Evolutionary conservation across 352 stramenopile genomes (phyloP).

Genomic region (Pythium brachiatum): DNA sequence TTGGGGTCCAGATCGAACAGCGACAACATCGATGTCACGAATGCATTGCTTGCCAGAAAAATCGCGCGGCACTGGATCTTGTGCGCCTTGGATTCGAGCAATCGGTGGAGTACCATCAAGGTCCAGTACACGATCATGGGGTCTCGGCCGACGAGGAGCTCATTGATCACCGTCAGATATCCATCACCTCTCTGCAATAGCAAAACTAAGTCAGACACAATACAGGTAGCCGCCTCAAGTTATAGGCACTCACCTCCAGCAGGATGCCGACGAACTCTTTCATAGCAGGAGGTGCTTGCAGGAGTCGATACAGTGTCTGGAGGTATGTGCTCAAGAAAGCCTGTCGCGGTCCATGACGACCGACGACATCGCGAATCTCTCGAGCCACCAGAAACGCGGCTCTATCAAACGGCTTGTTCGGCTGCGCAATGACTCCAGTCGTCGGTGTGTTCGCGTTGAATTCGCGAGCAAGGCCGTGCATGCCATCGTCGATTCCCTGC

Average conservation of each 20-base stretch:
- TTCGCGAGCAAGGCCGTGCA: constrained; percentile 71
- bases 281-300: constrained; percentile 57
- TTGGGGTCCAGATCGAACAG: constrained; percentile 69
- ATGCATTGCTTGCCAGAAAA: constrained; percentile 58
- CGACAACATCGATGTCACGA: constrained; percentile 59
- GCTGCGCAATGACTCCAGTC: constrained; percentile 63
- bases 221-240: neutral
- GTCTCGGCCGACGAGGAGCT: constrained; percentile 53
- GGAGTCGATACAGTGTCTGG: constrained; percentile 69
- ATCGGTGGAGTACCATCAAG: constrained; percentile 57
- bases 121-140: constrained; percentile 74
- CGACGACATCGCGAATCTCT: constrained; percentile 70
- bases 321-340: constrained; percentile 74
- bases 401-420: constrained; percentile 79
- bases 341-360: constrained; percentile 53
- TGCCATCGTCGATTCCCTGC: constrained; percentile 64
- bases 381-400: constrained; percentile 58
- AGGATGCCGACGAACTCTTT: constrained; percentile 77
- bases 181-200: constrained; percentile 56
- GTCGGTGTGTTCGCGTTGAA: constrained; percentile 79
- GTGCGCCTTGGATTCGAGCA: constrained; percentile 68
- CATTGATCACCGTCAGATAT: constrained; percentile 64
- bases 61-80: constrained; percentile 54
- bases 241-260: constrained; percentile 47
- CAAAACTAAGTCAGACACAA: constrained; percentile 6